Base-by-base conservation (phyloP, 2,329 filamentous ascomycete genomes). In the Penicillium sp. region DNA sequence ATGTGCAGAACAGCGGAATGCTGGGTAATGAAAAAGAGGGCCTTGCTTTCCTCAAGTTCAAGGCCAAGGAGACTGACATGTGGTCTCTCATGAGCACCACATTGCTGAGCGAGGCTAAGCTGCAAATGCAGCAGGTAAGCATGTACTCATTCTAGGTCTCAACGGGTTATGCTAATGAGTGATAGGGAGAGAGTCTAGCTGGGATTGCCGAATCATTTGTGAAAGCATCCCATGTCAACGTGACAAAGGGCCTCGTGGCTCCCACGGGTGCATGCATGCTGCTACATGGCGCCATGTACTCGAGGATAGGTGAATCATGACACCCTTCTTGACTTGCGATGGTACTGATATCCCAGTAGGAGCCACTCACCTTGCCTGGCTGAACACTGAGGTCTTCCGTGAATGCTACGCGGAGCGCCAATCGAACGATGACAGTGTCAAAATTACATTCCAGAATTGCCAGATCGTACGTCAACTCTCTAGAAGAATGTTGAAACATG, bases 1-100 rank as follows among this genome's bases (percentile, higher is more conserved):
- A 84, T 43, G 76, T 87, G 5, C 86, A 85, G 54, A 84, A 86
- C 33, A 84, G 80, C 60, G 88, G 83, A 49, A 84, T 89, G 77
- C 75, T 90, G 8, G 88, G 86, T 0, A 85, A 83, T 29, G 88
- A 90, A 45, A 86, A 86, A 57, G 90, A 96, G 64, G 89, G 84
- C 1, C 77, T 96, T 6, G 79, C 83, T 0, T 96, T 93, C 61
- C 78, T 97, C 33, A 89, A 92, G 56, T 81, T 84, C 13, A 93
- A 93, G 67, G 88, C 92, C 2, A 90, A 85, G 63, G 91, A 96
- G 64, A 82, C 83, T 0, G 88, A 88, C 47, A 91, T 93, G 81
- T 93, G 88, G 81, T 83, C 84, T 44, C 74, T 96, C 2, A 83
- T 92, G 73, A 89, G 87, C 64, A 90, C 89, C 2, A 88, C 89